Evolutionary conservation across 2,329 filamentous ascomycete genomes (phyloP).

Genomic region (Colletotrichum euphorbiae): DNA sequence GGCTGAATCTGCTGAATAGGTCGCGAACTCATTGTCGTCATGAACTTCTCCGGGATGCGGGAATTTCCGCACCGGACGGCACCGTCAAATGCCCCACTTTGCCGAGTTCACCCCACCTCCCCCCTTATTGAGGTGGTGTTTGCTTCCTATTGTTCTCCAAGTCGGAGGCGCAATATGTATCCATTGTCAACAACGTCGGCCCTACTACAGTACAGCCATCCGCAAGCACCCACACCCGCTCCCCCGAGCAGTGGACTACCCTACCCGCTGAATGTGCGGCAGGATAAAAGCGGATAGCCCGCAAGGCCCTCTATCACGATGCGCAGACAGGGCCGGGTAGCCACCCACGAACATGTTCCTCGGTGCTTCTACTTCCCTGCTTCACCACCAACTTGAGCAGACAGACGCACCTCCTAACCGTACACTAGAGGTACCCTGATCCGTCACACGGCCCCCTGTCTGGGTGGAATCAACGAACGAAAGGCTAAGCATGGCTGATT

Average conservation of each 20-base stretch:
- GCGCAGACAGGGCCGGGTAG: neutral
- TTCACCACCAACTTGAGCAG: neutral
- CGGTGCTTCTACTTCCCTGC: neutral
- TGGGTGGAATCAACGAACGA: neutral
- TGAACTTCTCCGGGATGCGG: neutral
- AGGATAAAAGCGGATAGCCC: neutral
- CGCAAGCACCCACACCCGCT: conserved; percentile 10
- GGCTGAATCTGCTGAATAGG: conserved; percentile 6
- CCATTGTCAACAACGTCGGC: conserved; percentile 18
- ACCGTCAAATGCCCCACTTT: conserved; percentile 10
- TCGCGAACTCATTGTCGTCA: neutral
- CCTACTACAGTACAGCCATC: neutral
- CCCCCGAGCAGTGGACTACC: neutral
- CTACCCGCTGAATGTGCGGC: conserved; percentile 5
- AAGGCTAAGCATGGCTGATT: neutral
- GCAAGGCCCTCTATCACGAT: neutral
- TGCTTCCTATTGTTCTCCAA: conserved; percentile 35
- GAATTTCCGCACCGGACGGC: neutral
- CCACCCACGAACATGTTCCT: conserved; percentile 9
- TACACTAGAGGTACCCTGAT: neutral
- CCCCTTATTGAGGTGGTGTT: conserved; percentile 24
- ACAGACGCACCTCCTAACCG: neutral
- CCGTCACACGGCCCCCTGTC: neutral
- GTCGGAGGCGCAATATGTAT: neutral
- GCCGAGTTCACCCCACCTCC: neutral